These are phyloP conservation scores for Metschnikowia hibisci DNA, from an alignment of 805 yeast genomes.

Conservation along the genomic window DNA sequence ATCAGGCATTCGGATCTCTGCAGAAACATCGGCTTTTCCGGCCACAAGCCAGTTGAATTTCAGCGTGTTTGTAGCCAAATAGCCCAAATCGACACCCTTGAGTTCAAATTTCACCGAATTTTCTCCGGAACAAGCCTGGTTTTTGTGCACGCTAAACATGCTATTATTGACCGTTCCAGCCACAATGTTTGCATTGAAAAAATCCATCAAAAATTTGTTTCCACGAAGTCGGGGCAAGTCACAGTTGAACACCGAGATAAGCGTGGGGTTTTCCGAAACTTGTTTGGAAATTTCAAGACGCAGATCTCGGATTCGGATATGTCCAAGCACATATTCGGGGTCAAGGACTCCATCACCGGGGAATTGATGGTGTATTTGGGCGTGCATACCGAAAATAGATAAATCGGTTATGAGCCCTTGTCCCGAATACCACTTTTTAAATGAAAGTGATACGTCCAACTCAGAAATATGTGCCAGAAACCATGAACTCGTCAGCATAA, in stretches of 20 bases:
- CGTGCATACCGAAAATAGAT: constrained; percentile 47
- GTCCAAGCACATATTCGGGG: constrained; percentile 30
- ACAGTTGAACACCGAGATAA: constrained; percentile 59
- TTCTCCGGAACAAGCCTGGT: constrained; percentile 47
- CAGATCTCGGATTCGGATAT: constrained; percentile 51
- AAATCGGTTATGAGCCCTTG: constrained; percentile 48
- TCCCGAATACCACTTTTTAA: constrained; percentile 54
- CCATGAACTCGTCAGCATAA: constrained; percentile 9
- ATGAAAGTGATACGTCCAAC: constrained; percentile 44
- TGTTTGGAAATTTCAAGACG: constrained; percentile 34
- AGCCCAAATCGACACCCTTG: constrained; percentile 39
- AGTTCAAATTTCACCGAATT: constrained; percentile 36
- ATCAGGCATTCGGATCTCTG: constrained; percentile 69
- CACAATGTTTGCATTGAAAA: constrained; percentile 64
- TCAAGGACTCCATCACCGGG: constrained; percentile 19
- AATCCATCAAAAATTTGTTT: constrained; percentile 57
- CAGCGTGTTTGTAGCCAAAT: constrained; percentile 30
- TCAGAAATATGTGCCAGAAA: constrained; percentile 40
- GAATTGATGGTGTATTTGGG: constrained; percentile 17
- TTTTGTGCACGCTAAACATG: constrained; percentile 70
- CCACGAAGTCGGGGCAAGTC: constrained; percentile 59
- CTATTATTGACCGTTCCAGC: constrained; percentile 75
- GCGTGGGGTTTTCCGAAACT: constrained; percentile 28
- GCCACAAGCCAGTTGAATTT: constrained; percentile 69
- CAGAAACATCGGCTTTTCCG: constrained; percentile 61